These are phyloP conservation scores for Colletotrichum melonis DNA, from an alignment of 2,329 filamentous ascomycete genomes.

Conservation along the genomic window DNA sequence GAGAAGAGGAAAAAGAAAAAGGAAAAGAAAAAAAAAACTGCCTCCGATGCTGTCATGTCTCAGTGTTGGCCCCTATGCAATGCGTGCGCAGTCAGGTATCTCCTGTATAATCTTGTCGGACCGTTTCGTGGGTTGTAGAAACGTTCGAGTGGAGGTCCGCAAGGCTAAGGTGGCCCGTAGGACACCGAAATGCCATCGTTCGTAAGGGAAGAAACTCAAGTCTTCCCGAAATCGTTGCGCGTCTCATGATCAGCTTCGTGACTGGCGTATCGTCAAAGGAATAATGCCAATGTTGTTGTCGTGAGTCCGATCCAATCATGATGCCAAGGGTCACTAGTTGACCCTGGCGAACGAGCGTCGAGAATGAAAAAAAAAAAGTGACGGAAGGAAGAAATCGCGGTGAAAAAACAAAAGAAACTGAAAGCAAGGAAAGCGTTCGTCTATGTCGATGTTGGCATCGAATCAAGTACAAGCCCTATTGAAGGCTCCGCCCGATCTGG, in stretches of 20 bases:
- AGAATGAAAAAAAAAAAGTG: conserved; percentile 7
- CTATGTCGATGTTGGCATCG: conserved; percentile 36
- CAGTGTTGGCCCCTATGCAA: conserved; percentile 25
- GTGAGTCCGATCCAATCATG: conserved; percentile 31
- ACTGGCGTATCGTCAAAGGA: conserved; percentile 22
- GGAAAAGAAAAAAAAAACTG: neutral
- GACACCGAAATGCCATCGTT: conserved; percentile 2
- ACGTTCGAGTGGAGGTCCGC: neutral
- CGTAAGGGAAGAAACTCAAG: conserved; percentile 10
- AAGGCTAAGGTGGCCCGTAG: neutral
- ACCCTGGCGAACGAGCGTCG: conserved; percentile 23
- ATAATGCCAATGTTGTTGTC: conserved; percentile 23
- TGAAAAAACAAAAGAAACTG: conserved; percentile 21
- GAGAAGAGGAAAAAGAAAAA: conserved; percentile 3
- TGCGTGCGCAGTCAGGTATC: conserved; percentile 9
- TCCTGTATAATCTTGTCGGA: conserved; percentile 1
- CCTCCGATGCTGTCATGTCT: conserved; percentile 20
- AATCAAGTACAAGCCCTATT: conserved; percentile 37
- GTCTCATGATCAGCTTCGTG: conserved; percentile 32
- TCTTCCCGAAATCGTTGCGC: conserved; percentile 18
- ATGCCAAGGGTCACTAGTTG: neutral
- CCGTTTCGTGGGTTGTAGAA: neutral
- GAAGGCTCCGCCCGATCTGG: conserved; percentile 34
- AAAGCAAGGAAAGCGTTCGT: conserved; percentile 24
- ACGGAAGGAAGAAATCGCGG: conserved; percentile 1